These are phyloP conservation scores for Micromonas pusilla DNA, from an alignment of 139 green algal genomes.

Conservation along the genomic window DNA sequence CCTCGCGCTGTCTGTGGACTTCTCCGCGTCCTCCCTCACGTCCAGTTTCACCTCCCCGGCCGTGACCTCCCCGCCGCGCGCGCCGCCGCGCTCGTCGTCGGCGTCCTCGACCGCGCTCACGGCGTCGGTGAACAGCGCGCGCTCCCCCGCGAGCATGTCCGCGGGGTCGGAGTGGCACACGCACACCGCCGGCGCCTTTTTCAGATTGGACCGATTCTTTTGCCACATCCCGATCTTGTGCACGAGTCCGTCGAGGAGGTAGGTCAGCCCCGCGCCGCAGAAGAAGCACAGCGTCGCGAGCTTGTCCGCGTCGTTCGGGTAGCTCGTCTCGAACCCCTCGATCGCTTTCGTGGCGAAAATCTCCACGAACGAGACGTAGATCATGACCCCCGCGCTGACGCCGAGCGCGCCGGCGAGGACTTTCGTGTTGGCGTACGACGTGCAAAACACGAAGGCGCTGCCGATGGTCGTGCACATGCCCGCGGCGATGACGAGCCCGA, in stretches of 20 bases:
- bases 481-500: slow-evolving; percentile 53
- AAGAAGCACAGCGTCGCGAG: slow-evolving; percentile 38
- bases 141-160: background rate
- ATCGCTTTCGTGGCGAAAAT: slow-evolving; percentile 33
- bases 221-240: slow-evolving; percentile 9
- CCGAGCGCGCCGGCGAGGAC: slow-evolving; percentile 50
- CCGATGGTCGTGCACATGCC: slow-evolving; percentile 52
- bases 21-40: too few relatives aligned
- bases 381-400: slow-evolving; percentile 59
- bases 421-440: slow-evolving; percentile 41
- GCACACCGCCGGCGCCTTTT: background rate
- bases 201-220: background rate
- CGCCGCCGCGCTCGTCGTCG: background rate
- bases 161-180: background rate
- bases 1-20: too few relatives aligned
- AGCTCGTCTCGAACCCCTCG: slow-evolving; percentile 18
- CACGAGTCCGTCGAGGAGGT: slow-evolving; percentile 21
- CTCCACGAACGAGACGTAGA: slow-evolving; percentile 44
- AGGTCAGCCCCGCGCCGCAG: slow-evolving; percentile 29
- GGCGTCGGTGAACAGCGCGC: background rate
- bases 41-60: too few relatives aligned
- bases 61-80: too few relatives aligned
- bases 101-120: background rate
- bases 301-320: background rate
- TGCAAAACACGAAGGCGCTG: slow-evolving; percentile 48